Evolutionary conservation across 345 rosid species (phyloP).

Genomic region (Hibiscus syriacus): DNA sequence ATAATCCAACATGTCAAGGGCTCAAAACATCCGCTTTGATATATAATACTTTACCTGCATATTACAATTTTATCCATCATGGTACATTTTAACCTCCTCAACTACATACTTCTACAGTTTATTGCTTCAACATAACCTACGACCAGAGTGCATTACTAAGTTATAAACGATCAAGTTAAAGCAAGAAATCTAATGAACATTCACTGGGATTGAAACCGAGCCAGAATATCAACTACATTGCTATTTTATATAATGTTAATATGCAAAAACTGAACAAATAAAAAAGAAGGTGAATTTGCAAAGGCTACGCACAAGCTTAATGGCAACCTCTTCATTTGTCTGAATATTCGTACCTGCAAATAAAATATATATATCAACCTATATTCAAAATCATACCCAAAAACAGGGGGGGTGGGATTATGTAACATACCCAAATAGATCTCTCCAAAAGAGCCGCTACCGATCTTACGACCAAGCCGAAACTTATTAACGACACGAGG

Average conservation of each 20-base stretch:
- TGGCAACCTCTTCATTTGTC: slow-evolving; percentile 90
- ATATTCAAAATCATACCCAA: neutral
- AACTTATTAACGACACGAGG: slow-evolving; percentile 87
- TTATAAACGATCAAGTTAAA: neutral
- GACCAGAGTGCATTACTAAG: neutral
- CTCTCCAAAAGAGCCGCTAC: slow-evolving; percentile 98
- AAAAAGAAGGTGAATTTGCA: neutral
- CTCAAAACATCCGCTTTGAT: neutral
- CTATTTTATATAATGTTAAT: neutral
- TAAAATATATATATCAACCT: neutral
- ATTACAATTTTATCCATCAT: neutral
- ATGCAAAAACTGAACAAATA: neutral
- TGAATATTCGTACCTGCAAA: slow-evolving; percentile 68
- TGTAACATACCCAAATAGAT: slow-evolving; percentile 72
- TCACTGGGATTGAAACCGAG: neutral
- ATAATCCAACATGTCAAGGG: neutral
- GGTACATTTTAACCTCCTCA: neutral
- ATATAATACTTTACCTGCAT: neutral
- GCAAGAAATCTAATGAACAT: neutral
- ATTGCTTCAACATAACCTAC: neutral
- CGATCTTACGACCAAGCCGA: slow-evolving; percentile 89
- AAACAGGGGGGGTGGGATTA: neutral
- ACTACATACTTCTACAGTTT: neutral
- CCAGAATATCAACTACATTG: neutral
- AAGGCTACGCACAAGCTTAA: slow-evolving; percentile 72